Percentiles rank a stretch among this genome's conserved stretches.
Evolutionary conservation across 176 grass and related monocot species (phyloP).

Genomic region (Ampelocalamus luodianensis): DNA sequence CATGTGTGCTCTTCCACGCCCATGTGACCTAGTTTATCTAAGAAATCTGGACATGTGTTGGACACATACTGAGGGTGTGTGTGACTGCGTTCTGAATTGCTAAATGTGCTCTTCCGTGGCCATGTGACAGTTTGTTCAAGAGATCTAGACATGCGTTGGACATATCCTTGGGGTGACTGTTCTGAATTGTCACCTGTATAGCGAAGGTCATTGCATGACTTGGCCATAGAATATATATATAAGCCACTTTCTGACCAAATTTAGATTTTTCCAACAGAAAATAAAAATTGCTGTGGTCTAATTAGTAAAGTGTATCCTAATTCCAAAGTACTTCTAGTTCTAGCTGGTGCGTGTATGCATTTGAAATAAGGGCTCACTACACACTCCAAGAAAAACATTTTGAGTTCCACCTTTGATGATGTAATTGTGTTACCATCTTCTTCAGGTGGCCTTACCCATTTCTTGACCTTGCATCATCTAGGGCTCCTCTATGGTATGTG

Average conservation of each 20-base stretch:
- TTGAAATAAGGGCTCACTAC: not conserved
- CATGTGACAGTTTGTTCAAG: slow-evolving; percentile 4
- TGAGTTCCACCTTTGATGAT: not conserved
- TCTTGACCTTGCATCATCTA: slow-evolving; percentile 69
- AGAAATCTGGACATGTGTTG: slow-evolving; percentile 9
- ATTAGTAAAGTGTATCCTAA: not conserved
- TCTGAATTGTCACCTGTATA: slow-evolving; percentile 20
- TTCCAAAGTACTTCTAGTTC: not conserved
- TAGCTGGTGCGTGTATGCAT: not conserved
- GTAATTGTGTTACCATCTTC: slow-evolving; percentile 28
- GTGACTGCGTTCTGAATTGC: not conserved
- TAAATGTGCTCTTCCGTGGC: not conserved
- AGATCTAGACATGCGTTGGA: not conserved
- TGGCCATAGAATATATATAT: not conserved
- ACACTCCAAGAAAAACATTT: not conserved
- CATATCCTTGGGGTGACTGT: not conserved
- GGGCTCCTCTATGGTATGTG: slow-evolving; percentile 75
- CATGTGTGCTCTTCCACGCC: not conserved
- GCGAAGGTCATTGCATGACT: not conserved
- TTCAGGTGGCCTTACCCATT: slow-evolving; percentile 97
- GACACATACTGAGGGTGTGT: not conserved
- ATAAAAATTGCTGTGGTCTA: not conserved
- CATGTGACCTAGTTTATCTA: slow-evolving; percentile 23
- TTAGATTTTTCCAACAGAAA: not conserved
- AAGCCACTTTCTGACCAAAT: not conserved